A percentile compares a stretch with the other conserved stretches of the same genome.
phyloP scores from a whole-genome alignment of 148 eudicot genomes.

The Limonium bicolor region DNA sequence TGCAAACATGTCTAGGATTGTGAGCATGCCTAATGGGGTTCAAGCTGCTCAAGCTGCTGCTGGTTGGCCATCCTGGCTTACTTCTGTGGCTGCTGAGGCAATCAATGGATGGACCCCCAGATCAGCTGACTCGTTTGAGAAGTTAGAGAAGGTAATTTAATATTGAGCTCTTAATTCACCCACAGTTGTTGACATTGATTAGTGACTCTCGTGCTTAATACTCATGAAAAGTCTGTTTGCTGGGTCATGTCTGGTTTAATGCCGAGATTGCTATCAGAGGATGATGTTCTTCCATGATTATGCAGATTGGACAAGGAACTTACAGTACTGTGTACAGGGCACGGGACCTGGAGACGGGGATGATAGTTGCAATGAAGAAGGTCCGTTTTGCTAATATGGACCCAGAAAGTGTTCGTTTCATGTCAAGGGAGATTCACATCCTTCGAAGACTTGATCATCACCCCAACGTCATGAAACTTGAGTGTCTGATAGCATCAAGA shows the following conservation, averaged over 20 bases:
- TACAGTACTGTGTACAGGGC: constrained; percentile 54
- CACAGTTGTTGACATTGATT: too few species aligned
- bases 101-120: constrained; percentile 61
- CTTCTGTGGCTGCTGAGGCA: constrained; percentile 69
- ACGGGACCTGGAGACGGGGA: constrained; percentile 43
- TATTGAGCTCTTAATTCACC: too few species aligned
- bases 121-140: constrained; percentile 53
- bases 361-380: constrained; percentile 47
- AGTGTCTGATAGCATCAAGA: constrained; percentile 43
- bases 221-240: too few species aligned
- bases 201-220: too few species aligned
- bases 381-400: constrained; percentile 56
- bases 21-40: constrained; percentile 25
- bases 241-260: not conserved
- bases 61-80: constrained; percentile 69
- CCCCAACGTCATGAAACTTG: constrained; percentile 58
- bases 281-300: not conserved
- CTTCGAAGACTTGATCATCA: constrained; percentile 43
- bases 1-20: constrained; percentile 22
- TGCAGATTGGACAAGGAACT: constrained; percentile 67
- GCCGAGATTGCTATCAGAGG: not conserved
- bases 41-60: constrained; percentile 37
- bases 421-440: constrained; percentile 45
- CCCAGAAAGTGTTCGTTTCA: constrained; percentile 57
- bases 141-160: constrained; percentile 44